These are phyloP conservation scores for Ramaria sp. DNA, from an alignment of 768 basidiomycete species.

Conservation along the genomic window DNA sequence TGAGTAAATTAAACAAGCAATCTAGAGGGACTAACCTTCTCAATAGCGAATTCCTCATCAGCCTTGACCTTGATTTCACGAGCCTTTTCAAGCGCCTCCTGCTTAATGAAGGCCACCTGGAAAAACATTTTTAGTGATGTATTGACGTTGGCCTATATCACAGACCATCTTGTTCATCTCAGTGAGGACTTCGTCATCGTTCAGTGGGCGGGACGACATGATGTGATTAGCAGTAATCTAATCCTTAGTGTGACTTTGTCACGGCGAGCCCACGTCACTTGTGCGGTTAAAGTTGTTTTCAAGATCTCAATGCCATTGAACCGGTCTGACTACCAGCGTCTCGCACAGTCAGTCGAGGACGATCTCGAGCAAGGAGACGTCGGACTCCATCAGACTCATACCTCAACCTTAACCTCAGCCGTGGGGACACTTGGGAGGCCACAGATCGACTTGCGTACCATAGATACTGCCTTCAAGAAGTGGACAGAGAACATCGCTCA, in stretches of 20 bases:
- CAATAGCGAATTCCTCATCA: conserved; percentile 97
- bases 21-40: conserved; percentile 50
- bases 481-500: conserved; percentile 85
- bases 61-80: conserved; percentile 96
- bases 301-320: conserved; percentile 14
- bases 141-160: conserved; percentile 8
- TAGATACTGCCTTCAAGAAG: conserved; percentile 79
- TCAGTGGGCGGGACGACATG: conserved; percentile 71
- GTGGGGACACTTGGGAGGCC: conserved; percentile 19
- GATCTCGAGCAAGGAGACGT: conserved; percentile 32
- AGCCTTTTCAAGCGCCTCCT: conserved; percentile 96
- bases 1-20: neutral
- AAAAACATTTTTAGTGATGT: neutral
- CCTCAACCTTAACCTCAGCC: conserved; percentile 1
- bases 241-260: too few species aligned
- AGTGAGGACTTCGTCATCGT: conserved; percentile 89
- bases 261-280: neutral
- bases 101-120: conserved; percentile 96
- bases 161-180: conserved; percentile 99
- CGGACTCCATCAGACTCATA: conserved; percentile 18
- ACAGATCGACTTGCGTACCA: conserved; percentile 66
- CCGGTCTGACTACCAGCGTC: conserved; percentile 34
- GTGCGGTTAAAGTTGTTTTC: neutral
- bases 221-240: conserved; percentile 14
- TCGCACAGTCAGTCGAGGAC: conserved; percentile 29